Conservation (phyloP, 225 moss, liverwort and hornwort genomes). For the Polytrichum formosum region DNA sequence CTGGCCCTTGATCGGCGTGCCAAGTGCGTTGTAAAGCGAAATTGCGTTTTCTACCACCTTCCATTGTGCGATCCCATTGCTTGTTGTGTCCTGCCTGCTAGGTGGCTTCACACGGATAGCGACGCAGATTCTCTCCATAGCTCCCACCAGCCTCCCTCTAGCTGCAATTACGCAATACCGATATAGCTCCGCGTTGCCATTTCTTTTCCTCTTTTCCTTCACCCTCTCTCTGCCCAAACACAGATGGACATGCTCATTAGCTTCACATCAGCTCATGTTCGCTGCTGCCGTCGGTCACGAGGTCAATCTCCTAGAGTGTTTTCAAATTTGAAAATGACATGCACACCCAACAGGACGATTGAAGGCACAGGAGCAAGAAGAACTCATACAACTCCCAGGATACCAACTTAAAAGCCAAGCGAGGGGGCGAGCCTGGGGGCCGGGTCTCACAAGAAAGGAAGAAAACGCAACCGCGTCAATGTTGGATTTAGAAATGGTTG, state of each 20-base stretch:
- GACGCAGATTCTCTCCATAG: slow-evolving; percentile 85
- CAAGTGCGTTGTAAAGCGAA: slow-evolving; percentile 57
- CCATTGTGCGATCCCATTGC: slow-evolving; percentile 52
- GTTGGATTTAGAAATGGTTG: not conserved
- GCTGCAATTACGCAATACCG: slow-evolving; percentile 8
- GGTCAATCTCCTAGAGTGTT: too few species aligned
- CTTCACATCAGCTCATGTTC: too few species aligned
- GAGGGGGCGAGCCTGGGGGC: too few species aligned
- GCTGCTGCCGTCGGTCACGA: too few species aligned
- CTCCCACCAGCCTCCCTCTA: slow-evolving; percentile 6
- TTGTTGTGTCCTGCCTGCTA: slow-evolving; percentile 27
- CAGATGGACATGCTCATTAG: too few species aligned
- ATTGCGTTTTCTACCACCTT: slow-evolving; percentile 51
- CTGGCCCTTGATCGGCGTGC: slow-evolving; percentile 73
- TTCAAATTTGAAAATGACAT: too few species aligned
- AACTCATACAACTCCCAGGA: too few species aligned
- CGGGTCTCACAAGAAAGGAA: not conserved
- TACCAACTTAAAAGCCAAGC: too few species aligned
- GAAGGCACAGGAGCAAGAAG: too few species aligned
- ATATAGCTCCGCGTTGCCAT: slow-evolving; percentile 13
- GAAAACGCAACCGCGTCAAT: not conserved
- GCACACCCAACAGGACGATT: too few species aligned
- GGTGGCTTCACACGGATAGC: slow-evolving; percentile 81
- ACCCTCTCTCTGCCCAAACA: too few species aligned
- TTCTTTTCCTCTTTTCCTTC: not conserved